Percentiles rank a stretch among this genome's conserved stretches.
Evolutionary conservation across 1,284 basidiomycete genomes (phyloP).

Genomic region (Trichosporon ovoides): DNA sequence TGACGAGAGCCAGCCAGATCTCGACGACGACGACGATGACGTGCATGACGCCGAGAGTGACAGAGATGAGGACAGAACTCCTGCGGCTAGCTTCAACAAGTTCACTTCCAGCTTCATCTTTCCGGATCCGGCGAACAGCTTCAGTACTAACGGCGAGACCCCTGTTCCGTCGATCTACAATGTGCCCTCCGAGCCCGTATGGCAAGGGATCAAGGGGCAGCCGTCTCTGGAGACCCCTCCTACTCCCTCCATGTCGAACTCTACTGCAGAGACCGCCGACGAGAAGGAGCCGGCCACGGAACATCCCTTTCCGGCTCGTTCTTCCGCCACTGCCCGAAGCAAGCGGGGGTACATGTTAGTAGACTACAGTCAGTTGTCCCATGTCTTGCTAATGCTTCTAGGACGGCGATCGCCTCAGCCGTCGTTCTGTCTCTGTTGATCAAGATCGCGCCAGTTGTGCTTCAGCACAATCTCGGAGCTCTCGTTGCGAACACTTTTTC

Average conservation of each 20-base stretch:
- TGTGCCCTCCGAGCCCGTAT: background rate
- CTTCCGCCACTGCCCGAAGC: background rate
- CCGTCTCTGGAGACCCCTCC: no score
- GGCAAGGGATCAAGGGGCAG: background rate
- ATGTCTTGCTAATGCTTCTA: background rate
- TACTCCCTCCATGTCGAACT: background rate
- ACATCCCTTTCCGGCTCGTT: background rate
- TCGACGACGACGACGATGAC: background rate
- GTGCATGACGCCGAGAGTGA: background rate
- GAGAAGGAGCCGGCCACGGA: background rate
- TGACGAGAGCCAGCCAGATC: background rate
- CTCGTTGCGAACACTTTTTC: background rate
- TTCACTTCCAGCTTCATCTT: slow-evolving; percentile 21
- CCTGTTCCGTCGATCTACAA: slow-evolving; percentile 10
- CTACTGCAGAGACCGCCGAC: background rate
- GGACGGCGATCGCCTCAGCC: slow-evolving; percentile 1
- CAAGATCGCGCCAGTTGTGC: background rate
- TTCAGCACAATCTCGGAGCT: background rate
- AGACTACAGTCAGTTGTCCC: background rate
- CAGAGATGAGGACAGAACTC: background rate
- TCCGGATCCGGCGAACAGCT: slow-evolving; percentile 17
- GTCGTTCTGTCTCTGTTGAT: background rate
- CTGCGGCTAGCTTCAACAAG: background rate
- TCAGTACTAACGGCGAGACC: slow-evolving; percentile 3
- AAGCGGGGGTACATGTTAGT: background rate